Conservation (phyloP, 306 rosid genomes). For the Prunus campanulata region DNA sequence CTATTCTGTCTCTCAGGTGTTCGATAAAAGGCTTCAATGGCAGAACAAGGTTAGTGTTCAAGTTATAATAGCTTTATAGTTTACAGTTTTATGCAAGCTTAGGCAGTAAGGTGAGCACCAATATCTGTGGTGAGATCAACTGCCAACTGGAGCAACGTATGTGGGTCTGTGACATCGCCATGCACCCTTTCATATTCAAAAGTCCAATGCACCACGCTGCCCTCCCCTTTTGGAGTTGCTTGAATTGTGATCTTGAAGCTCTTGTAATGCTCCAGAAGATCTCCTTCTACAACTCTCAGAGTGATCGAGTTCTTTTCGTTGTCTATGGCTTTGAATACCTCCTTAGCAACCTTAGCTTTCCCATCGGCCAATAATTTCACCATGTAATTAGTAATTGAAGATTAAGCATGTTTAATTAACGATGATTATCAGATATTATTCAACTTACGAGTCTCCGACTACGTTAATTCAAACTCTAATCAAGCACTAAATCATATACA, state of each 20-base stretch:
- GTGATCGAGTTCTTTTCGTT: conserved; percentile 21
- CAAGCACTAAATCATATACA: not conserved
- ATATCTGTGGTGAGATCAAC: conserved; percentile 15
- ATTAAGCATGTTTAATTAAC: not conserved
- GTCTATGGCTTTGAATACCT: conserved; percentile 35
- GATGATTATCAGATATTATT: too few relatives aligned
- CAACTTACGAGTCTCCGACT: too few relatives aligned
- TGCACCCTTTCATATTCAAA: conserved; percentile 43
- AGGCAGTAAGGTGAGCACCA: conserved; percentile 23
- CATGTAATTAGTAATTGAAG: not conserved
- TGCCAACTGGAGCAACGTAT: conserved; percentile 18
- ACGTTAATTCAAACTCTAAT: too few relatives aligned
- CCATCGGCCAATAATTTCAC: conserved; percentile 25
- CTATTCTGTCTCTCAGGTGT: too few relatives aligned
- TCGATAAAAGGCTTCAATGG: too few relatives aligned
- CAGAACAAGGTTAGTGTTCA: too few relatives aligned
- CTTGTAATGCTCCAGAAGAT: conserved; percentile 31
- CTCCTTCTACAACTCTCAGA: conserved; percentile 33
- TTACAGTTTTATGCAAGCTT: too few relatives aligned
- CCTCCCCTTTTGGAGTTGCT: conserved; percentile 24
- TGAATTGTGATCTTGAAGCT: conserved; percentile 17
- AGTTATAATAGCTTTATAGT: too few relatives aligned
- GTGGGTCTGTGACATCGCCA: conserved; percentile 33
- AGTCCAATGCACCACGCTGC: conserved; percentile 29
- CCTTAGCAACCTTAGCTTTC: conserved; percentile 29